Base-by-base conservation (phyloP, 192 early-diverging fungal species). In the Mortierella antarctica region DNA sequence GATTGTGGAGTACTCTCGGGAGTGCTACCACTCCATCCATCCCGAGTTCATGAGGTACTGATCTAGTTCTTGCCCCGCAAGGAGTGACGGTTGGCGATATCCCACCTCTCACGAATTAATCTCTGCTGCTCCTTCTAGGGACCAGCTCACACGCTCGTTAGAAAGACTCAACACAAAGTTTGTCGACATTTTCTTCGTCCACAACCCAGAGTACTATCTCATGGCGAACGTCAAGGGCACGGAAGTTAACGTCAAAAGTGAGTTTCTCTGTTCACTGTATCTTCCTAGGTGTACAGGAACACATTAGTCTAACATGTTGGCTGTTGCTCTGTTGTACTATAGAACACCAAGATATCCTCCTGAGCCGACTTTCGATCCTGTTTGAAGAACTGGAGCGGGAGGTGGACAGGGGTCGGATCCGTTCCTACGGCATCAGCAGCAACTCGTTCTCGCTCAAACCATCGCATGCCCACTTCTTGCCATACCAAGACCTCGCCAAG, bases 141-240 rank as follows among this genome's bases (percentile, higher is more conserved):
- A 82, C 60, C 83, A 84, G 49, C 62, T 84, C 9, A 67, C 68
- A 7, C 67, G 79, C 15, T 74, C 71, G 12, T 67, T 84, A 39
- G 66, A 76, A 39, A 61, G 73, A n/a, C 54, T 82, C 15, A 47
- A 72, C 13, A 82, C 71, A 11, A 61, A 72, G 13, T 76, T 64
- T 51, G 62, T 82, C 21, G 73, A 84, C 23, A 65, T 82, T 46
- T 57, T 84, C 7, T 84, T 84, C 67, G 70, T 84, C 48, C 78
- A 84, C 56, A 84, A 84, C 31, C 83, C 83, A 31, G 83, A 84
- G 51, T 82, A 82, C 40, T 84, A 62, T 65, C 62, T 84, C 20
- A 82, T 76, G 71, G 54, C 51, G 51, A 65, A 84, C 40, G 48
- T 84, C 21, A 82, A 72, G 10, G 65, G 56, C 31, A 48, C 52